phyloP scores from a whole-genome alignment of 2,329 filamentous ascomycete species.

The Colletotrichum australisinense region DNA sequence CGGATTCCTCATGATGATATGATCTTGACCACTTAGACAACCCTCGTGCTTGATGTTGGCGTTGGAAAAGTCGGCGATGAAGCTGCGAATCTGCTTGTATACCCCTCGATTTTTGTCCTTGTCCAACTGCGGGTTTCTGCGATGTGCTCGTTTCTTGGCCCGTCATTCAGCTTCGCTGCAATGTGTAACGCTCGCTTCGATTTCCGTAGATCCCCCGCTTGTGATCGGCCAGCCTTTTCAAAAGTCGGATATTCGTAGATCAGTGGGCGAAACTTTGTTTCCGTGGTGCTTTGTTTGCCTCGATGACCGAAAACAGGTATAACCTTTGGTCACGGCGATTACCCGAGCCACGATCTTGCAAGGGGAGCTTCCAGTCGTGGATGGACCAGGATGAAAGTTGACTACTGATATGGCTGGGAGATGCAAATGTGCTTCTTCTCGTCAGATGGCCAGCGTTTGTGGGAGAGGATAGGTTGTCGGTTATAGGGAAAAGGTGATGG shows the following conservation, averaged over 20 bases:
- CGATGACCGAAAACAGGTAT: slow-evolving; percentile 11
- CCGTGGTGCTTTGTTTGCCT: neutral
- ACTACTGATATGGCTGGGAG: neutral
- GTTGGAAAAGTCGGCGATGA: neutral
- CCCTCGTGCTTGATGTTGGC: neutral
- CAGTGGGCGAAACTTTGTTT: neutral
- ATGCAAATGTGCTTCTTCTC: neutral
- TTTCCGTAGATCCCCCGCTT: neutral
- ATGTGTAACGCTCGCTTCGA: neutral
- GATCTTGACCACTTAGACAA: neutral
- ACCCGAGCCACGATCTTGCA: neutral
- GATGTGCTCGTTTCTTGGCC: neutral
- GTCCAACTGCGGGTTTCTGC: neutral
- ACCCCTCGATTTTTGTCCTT: neutral
- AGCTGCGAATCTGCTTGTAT: neutral
- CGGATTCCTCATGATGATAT: slow-evolving; percentile 34
- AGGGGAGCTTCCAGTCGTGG: neutral
- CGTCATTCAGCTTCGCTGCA: neutral
- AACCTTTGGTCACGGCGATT: neutral
- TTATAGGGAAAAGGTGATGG: slow-evolving; percentile 13
- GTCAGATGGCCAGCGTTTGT: neutral
- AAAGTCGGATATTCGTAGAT: neutral
- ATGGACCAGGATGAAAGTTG: neutral
- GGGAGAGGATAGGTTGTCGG: neutral
- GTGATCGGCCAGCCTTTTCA: neutral